Percentiles rank a stretch among this genome's conserved stretches.
phyloP scores from a whole-genome alignment of 2,329 filamentous ascomycete genomes.

The Falciphora oryzae region DNA sequence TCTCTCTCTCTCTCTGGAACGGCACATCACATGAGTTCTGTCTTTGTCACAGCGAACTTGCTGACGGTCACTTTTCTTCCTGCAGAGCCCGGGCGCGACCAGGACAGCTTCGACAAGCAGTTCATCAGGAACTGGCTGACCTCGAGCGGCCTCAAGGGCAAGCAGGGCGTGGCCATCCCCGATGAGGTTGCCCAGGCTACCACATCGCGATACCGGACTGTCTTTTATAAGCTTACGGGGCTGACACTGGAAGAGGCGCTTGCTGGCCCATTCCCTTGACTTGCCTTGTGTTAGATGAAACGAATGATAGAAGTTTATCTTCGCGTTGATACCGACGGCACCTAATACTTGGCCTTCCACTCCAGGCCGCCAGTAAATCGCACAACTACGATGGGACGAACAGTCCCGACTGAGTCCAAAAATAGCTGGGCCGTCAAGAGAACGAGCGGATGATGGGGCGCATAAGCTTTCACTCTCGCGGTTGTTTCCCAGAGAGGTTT shows the following conservation, averaged over 20 bases:
- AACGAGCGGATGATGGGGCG: too few relatives aligned
- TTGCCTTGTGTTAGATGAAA: neutral
- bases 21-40: neutral
- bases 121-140: slow-evolving; percentile 78
- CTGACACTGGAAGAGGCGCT: slow-evolving; percentile 35
- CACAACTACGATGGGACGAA: too few relatives aligned
- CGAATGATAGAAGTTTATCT: neutral
- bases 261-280: slow-evolving; percentile 14
- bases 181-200: slow-evolving; percentile 66
- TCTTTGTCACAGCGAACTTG: neutral
- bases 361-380: too few relatives aligned
- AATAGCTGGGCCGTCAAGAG: too few relatives aligned
- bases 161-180: slow-evolving; percentile 66
- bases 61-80: neutral
- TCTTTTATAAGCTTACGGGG: slow-evolving; percentile 64
- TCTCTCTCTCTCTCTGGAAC: neutral
- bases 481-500: too few relatives aligned
- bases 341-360: too few relatives aligned
- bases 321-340: neutral
- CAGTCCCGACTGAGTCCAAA: too few relatives aligned
- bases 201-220: slow-evolving; percentile 67
- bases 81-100: slow-evolving; percentile 58
- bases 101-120: slow-evolving; percentile 88
- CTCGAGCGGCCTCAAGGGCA: slow-evolving; percentile 65
- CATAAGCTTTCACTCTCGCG: too few relatives aligned